Evolutionary conservation across 495 filamentous ascomycete genomes (phyloP), one percentile per base, ranked within the genome.

Genomic region (Acidiella bohemica): DNA sequence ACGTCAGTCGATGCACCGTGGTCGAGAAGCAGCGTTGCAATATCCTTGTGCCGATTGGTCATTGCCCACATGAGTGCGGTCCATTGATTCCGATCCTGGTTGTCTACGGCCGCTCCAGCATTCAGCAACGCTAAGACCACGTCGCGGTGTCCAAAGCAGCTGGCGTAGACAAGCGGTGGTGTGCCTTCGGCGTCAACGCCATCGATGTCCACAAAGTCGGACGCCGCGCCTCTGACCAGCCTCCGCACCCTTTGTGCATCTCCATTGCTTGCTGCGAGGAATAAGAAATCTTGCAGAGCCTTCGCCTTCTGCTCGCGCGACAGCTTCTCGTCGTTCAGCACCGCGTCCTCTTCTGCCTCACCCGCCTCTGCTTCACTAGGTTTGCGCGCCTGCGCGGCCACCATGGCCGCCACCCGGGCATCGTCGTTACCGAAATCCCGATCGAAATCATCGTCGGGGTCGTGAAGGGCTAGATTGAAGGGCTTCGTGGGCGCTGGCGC

Each of bases 11-110:
- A 94, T 11, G 90, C 90, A 2, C 92, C 92, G 54, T 88, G 78
- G 53, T 96, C 88, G 22, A 99, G 68, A 16, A 99, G 62, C 12
- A 82, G 66, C 53, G 95, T 95, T 17, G 84, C 84, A 51, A 99
- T 96, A 21, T 75, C 77, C 59, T 95, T 95, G 57, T 99, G 90
- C 47, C 86, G 68, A 56, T 96, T 99, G 27, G 90, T 96, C 84
- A 95, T 96, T 22, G 90, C 90, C 90, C 90, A 99, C 90, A 96
- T 99, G 51, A 99, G 65, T 13, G 90, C 79, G 57, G 84, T 99
- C 90, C 90, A 99, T 47, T 88, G 76, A 56, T 96, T 93, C 35
- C 80, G 77, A 56, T 99, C 90, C 61, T 95, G 90, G 54, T 80
- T 75, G 59, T 99, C 84, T 20, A 95, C 83, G 45, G 84, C 73